phyloP scores from a whole-genome alignment of 192 early-diverging fungal species.

The Coemansia sp. region DNA sequence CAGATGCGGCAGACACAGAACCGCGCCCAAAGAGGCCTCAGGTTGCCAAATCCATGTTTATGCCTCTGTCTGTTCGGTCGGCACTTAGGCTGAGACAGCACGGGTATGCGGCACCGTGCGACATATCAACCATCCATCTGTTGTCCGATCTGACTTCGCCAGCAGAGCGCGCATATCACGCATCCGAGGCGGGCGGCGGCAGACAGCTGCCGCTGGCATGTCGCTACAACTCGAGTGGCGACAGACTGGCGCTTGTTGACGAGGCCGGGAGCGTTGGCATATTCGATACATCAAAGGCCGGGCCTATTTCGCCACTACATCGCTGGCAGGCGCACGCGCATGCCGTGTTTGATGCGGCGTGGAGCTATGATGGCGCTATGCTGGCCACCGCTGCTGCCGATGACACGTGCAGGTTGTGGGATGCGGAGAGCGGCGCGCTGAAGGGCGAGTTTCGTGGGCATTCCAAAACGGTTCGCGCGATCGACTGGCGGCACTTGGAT shows the following conservation, averaged over 20 bases:
- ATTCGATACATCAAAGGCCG: constrained; percentile 21
- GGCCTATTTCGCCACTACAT: constrained; percentile 15
- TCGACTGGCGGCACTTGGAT: constrained; percentile 59
- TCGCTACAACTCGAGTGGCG: constrained; percentile 21
- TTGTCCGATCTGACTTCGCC: constrained; percentile 31
- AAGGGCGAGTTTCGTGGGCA: constrained; percentile 64
- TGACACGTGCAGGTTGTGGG: constrained; percentile 68
- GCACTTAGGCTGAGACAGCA: background rate
- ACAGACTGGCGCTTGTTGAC: constrained; percentile 38
- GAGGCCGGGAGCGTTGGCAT: constrained; percentile 36
- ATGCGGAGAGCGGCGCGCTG: constrained; percentile 60
- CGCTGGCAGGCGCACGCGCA: constrained; percentile 66
- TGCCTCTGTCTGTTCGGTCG: too few relatives aligned
- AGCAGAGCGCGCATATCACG: constrained; percentile 14
- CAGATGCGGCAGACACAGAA: too few relatives aligned
- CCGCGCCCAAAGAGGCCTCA: too few relatives aligned
- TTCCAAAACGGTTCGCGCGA: constrained; percentile 65
- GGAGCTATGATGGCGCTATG: constrained; percentile 65
- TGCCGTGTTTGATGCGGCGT: constrained; percentile 79
- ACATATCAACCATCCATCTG: constrained; percentile 15
- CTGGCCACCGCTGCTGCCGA: constrained; percentile 78
- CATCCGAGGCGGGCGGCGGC: background rate
- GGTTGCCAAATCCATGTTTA: too few relatives aligned
- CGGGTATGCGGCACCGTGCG: background rate
- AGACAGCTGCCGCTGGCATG: constrained; percentile 39